A percentile compares a stretch with the other conserved stretches of the same genome.
phyloP scores from a whole-genome alignment of 306 rosid species.

The Cucumis cinereus region DNA sequence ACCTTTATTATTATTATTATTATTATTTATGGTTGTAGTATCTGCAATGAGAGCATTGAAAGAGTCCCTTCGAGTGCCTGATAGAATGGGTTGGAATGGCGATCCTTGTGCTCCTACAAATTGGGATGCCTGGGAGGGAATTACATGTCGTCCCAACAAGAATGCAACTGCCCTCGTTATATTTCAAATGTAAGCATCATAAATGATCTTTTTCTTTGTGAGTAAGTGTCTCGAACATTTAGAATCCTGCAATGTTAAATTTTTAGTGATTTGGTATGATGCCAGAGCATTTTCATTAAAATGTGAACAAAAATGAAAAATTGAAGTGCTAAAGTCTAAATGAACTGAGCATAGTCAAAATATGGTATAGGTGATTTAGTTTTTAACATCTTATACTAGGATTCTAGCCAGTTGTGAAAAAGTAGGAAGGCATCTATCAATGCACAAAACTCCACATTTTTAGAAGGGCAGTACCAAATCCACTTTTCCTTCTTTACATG shows the following conservation, averaged over 20 bases:
- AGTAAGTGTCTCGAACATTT: background rate
- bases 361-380: background rate
- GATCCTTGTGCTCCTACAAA: slow-evolving; percentile 97
- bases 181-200: slow-evolving; percentile 63
- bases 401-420: background rate
- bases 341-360: background rate
- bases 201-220: background rate
- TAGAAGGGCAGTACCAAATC: background rate
- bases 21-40: slow-evolving; percentile 22
- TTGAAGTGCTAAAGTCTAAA: background rate
- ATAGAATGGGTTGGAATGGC: slow-evolving; percentile 98
- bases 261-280: background rate
- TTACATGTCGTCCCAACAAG: slow-evolving; percentile 59
- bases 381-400: background rate
- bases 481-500: background rate
- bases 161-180: slow-evolving; percentile 46
- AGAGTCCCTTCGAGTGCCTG: slow-evolving; percentile 72
- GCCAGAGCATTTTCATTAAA: background rate
- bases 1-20: background rate
- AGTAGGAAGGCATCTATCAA: background rate
- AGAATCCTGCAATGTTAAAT: background rate
- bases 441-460: background rate
- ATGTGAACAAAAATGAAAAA: background rate
- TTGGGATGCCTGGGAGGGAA: slow-evolving; percentile 99
- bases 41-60: slow-evolving; percentile 80